Evolutionary conservation across 2,329 filamentous ascomycete genomes (phyloP), one percentile per base, ranked within the genome.

Genomic region (Pyrenochaeta sp.): DNA sequence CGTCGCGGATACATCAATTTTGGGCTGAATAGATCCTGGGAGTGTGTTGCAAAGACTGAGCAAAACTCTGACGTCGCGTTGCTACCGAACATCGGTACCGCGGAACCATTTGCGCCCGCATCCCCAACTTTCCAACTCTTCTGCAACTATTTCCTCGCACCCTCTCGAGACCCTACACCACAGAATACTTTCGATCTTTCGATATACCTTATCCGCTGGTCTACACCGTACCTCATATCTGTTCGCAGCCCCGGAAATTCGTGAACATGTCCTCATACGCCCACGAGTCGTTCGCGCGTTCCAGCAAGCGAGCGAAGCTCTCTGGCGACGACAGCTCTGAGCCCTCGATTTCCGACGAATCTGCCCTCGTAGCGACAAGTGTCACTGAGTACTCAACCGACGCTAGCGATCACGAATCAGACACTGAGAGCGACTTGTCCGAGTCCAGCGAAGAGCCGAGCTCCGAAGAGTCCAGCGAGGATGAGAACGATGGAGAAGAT

Each of bases 401-500:
- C n/a, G 52, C 67, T 1, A 69, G 62, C 62, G 65, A 73, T 19
- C 34, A 50, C 25, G 65, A 66, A 22, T 66, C 56, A 9, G 68
- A 69, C n/a, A 65, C 55, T 19, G 68, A 67, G 30, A 76, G 64
- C 61, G 70, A 72, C 27, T 30, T 77, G 0, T 72, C 71, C 27
- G 68, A 73, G 22, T 78, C 76, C 25, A 77, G 75, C 54, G 72
- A 76, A 50, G 76, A 77, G 50, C 73, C 76, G 19, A 78, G 75
- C 64, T 73, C 73, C 24, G 67, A 74, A 24, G 73, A 68, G 46
- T 72, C 69, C 1, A 68, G 65, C 40, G 75, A 77, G n/a, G 67
- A 68, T 9, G 66, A 65, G 9, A 58, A 62, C 12, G 68, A 67
- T 3, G 48, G 56, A 19, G 60, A 67, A 19, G 61, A 62, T 13